Conservation (phyloP, 1,284 basidiomycete species). For the Leccinum colubrinum region DNA sequence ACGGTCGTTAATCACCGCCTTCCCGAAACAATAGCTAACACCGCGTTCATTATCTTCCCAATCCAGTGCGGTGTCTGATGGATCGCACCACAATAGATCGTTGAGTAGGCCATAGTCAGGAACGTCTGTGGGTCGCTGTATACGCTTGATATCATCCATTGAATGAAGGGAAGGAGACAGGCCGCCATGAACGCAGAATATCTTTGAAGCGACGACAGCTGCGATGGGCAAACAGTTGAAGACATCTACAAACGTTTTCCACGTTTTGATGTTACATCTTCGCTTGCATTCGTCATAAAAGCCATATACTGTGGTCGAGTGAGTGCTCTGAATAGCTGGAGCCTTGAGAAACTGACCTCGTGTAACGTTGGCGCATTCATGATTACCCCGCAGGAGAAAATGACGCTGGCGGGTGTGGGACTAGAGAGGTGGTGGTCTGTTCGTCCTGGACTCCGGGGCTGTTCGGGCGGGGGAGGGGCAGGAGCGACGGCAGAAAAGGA, state of each 20-base stretch:
- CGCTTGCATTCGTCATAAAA: constrained; percentile 99
- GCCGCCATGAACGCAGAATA: constrained; percentile 99
- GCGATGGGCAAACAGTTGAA: constrained; percentile 99
- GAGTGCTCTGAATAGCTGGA: constrained; percentile 14
- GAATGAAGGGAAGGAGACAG: constrained; percentile 96
- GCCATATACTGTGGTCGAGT: constrained; percentile 76
- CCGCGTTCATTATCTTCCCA: constrained; percentile 99
- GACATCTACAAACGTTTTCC: constrained; percentile 99
- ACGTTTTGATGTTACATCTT: constrained; percentile 98
- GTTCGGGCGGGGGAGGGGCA: not conserved
- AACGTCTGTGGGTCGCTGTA: constrained; percentile 97
- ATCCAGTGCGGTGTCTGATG: constrained; percentile 94
- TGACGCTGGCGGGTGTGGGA: too few relatives aligned
- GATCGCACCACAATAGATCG: constrained; percentile 98
- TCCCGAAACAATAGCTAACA: constrained; percentile 99
- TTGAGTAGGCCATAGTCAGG: constrained; percentile 99
- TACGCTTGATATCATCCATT: constrained; percentile 99
- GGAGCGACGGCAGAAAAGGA: not conserved
- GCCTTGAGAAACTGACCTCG: constrained; percentile 61
- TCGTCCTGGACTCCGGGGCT: not conserved
- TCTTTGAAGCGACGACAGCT: constrained; percentile 98
- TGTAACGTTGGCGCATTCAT: constrained; percentile 99
- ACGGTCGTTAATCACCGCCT: constrained; percentile 89
- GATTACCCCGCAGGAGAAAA: constrained; percentile 95
- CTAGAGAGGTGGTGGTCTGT: not conserved